Base-by-base conservation (phyloP, 2,329 filamentous ascomycete species). In the Fusarium sp. region DNA sequence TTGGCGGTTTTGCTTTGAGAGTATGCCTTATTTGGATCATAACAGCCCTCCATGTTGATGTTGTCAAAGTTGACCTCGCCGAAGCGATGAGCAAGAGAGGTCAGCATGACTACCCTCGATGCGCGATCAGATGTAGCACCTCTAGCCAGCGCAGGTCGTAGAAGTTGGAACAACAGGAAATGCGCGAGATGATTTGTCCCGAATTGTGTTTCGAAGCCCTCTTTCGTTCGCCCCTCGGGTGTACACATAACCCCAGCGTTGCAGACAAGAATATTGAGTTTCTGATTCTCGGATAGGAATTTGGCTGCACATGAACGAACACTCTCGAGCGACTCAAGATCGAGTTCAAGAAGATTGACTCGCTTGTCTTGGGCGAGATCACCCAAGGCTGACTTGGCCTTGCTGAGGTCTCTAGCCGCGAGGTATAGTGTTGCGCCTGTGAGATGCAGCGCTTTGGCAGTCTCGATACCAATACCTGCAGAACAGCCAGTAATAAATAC, bases 161-260 rank as follows among this genome's bases (percentile, higher is more conserved):
- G 20, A 1, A 65, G 18, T 2, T 58, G 54, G 15, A 64, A 23
- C 0, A 65, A 6, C 0, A 65, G 5, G n/a, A 64, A 65, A 2
- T 65, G 62, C 0, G 60, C 37, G 2, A 65, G 49, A 13, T 65
- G 62, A 2, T 65, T 65, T n/a, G 62, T 65, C 0, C 42, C 60
- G 3, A 64, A 64, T 2, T 65, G 62, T 5, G 42, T 65, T 14
- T 65, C 62, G 6, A 64, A 64, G 4, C 59, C 49, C 0, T 64
- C 48, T 8, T 49, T 49, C 1, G 60, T 65, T 0, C 60, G 62
- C 18, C 32, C 62, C 3, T 64, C 62, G 2, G 60, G 62, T 1
- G 49, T 26, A 11, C 27, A 37, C 60, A 65, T 65, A 3, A 64
- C 60, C 3, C 60, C 60, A 17, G 62, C 62, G 8, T 65, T 65